These are phyloP conservation scores for Stagonosporopsis chrysanthemi DNA, from an alignment of 2,329 filamentous ascomycete genomes.

Conservation along the genomic window DNA sequence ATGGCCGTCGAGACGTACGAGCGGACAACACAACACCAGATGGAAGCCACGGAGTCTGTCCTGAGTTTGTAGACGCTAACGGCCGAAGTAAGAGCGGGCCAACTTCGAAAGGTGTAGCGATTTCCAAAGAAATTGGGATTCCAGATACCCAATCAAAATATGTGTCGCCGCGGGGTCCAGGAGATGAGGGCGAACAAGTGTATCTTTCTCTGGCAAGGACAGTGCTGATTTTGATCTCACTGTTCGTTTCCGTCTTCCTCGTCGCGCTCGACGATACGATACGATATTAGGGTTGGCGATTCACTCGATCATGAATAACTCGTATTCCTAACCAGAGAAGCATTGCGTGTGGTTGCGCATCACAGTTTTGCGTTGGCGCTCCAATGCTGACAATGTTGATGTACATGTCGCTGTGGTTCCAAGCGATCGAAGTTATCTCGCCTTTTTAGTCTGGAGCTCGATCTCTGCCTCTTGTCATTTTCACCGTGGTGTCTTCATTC, in stretches of 20 bases:
- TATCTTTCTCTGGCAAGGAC: constrained; percentile 38
- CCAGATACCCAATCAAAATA: not conserved
- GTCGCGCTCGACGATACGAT: constrained; percentile 54
- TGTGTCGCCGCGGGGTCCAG: not conserved
- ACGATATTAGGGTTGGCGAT: constrained; percentile 56
- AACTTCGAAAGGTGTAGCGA: constrained; percentile 18
- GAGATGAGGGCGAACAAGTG: not conserved
- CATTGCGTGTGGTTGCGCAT: too few relatives aligned
- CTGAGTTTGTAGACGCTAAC: constrained; percentile 13
- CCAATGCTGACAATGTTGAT: too few relatives aligned
- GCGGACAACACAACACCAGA: not conserved
- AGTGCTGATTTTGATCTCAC: constrained; percentile 38
- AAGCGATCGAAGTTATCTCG: too few relatives aligned
- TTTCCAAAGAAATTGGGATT: constrained; percentile 11
- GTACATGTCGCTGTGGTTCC: too few relatives aligned
- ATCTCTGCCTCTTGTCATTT: too few relatives aligned
- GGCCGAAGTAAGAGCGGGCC: constrained; percentile 20
- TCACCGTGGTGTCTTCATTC: too few relatives aligned
- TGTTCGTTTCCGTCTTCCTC: constrained; percentile 46
- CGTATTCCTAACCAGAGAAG: too few relatives aligned
- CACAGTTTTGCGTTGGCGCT: too few relatives aligned
- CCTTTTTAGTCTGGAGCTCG: too few relatives aligned
- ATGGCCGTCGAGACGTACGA: constrained; percentile 4
- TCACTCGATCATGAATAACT: constrained; percentile 56
- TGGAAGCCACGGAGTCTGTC: constrained; percentile 21